These are phyloP conservation scores for Gilbertella persicaria DNA, from an alignment of 371 early-diverging fungal species.

Conservation along the genomic window DNA sequence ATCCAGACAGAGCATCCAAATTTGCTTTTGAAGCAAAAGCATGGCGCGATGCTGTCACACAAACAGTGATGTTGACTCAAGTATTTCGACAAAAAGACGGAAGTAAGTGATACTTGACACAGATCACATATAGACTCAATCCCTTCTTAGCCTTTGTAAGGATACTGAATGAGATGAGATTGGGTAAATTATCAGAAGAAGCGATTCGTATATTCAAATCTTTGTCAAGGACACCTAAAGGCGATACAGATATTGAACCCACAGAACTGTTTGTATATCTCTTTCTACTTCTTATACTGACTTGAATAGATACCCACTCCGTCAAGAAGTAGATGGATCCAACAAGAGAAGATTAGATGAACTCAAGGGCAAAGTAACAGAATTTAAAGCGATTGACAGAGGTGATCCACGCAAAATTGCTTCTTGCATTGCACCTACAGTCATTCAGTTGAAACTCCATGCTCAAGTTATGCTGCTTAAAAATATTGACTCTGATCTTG, in stretches of 20 bases:
- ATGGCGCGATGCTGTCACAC: constrained; percentile 62
- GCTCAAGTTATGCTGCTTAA: constrained; percentile 92
- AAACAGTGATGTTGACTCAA: constrained; percentile 57
- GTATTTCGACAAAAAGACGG: constrained; percentile 67
- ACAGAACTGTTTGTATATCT: constrained; percentile 68
- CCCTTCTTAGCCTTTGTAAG: constrained; percentile 50
- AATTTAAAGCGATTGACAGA: constrained; percentile 41
- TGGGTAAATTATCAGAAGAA: constrained; percentile 59
- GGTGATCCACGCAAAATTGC: constrained; percentile 53
- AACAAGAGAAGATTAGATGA: constrained; percentile 61
- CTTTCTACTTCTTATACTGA: background rate
- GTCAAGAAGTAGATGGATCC: constrained; percentile 75
- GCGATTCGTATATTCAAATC: constrained; percentile 55
- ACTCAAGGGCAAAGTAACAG: constrained; percentile 48
- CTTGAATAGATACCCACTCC: constrained; percentile 51
- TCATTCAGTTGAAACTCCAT: constrained; percentile 68
- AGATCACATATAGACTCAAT: constrained; percentile 6
- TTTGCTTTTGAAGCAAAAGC: constrained; percentile 78
- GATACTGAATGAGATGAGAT: constrained; percentile 71
- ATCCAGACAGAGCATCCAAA: constrained; percentile 28
- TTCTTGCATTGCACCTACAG: constrained; percentile 57
- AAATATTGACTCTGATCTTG: constrained; percentile 58
- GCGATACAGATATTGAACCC: constrained; percentile 65
- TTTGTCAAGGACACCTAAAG: constrained; percentile 57
- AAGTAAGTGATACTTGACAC: constrained; percentile 23